phyloP scores from a whole-genome alignment of 1,284 basidiomycete species.

The Pseudozyma sp. region DNA sequence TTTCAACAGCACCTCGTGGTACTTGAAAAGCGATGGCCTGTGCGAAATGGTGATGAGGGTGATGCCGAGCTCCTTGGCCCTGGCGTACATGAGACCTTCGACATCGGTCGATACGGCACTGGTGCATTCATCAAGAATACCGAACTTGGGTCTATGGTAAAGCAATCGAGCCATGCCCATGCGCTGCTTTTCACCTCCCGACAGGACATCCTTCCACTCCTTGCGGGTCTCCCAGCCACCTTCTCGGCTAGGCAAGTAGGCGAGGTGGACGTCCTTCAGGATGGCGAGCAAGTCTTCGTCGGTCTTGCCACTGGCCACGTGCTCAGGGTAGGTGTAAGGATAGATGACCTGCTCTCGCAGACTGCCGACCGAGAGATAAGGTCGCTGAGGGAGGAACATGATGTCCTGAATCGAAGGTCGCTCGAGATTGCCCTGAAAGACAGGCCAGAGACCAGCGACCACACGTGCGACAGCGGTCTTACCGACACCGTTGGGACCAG shows the following conservation, averaged over 20 bases:
- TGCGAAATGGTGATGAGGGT: constrained; percentile 85
- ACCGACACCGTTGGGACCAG: constrained; percentile 83
- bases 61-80: constrained; percentile 89
- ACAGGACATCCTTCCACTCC: constrained; percentile 82
- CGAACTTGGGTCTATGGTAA: constrained; percentile 79
- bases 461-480: constrained; percentile 94
- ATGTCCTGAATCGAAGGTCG: constrained; percentile 72
- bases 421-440: constrained; percentile 70
- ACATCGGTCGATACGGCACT: constrained; percentile 96
- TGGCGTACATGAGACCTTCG: constrained; percentile 94
- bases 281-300: constrained; percentile 80
- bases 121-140: constrained; percentile 82
- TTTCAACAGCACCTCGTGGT: constrained; percentile 83
- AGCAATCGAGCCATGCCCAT: constrained; percentile 76
- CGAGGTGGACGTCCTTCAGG: constrained; percentile 82
- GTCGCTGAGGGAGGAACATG: constrained; percentile 90
- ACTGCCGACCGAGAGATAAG: constrained; percentile 88
- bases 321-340: constrained; percentile 65
- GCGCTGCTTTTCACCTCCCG: constrained; percentile 91
- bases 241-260: constrained; percentile 86
- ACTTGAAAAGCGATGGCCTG: constrained; percentile 73
- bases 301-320: constrained; percentile 72
- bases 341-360: constrained; percentile 82
- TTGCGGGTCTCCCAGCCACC: constrained; percentile 82
- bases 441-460: constrained; percentile 86